These are phyloP conservation scores for Kwoniella dejecticola DNA, from an alignment of 768 basidiomycete genomes.

Conservation along the genomic window DNA sequence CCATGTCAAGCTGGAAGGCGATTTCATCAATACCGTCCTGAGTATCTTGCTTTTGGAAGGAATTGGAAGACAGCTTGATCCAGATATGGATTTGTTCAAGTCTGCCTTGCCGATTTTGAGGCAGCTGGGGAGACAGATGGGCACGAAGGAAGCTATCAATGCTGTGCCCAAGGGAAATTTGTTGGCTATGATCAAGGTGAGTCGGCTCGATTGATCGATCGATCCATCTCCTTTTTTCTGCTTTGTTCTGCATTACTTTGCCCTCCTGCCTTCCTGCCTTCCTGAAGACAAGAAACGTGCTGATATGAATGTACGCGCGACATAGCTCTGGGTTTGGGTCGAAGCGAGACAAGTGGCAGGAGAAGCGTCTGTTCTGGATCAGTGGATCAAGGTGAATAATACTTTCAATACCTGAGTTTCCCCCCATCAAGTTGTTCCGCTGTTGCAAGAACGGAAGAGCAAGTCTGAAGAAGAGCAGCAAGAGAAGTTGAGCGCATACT, in stretches of 20 bases:
- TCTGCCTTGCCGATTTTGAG: conserved; percentile 90
- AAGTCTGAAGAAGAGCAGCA: too few species aligned
- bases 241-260: too few species aligned
- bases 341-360: conserved; percentile 84
- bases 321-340: conserved; percentile 85
- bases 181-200: conserved; percentile 83
- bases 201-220: too few species aligned
- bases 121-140: conserved; percentile 89
- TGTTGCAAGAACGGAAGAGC: too few species aligned
- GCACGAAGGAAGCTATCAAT: conserved; percentile 66
- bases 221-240: too few species aligned
- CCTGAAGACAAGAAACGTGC: too few species aligned
- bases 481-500: too few species aligned
- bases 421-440: neutral
- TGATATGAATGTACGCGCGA: too few species aligned
- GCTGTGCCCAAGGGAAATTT: conserved; percentile 71
- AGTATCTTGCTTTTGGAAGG: conserved; percentile 91
- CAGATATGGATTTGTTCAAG: conserved; percentile 88
- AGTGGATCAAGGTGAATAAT: conserved; percentile 66
- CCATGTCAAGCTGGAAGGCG: conserved; percentile 97
- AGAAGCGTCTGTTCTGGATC: conserved; percentile 76
- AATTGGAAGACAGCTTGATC: conserved; percentile 91
- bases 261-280: too few species aligned
- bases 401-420: neutral
- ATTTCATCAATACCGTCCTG: conserved; percentile 97